Base-by-base conservation (phyloP, 2,329 filamentous ascomycete species). In the Fusarium beomiforme region DNA sequence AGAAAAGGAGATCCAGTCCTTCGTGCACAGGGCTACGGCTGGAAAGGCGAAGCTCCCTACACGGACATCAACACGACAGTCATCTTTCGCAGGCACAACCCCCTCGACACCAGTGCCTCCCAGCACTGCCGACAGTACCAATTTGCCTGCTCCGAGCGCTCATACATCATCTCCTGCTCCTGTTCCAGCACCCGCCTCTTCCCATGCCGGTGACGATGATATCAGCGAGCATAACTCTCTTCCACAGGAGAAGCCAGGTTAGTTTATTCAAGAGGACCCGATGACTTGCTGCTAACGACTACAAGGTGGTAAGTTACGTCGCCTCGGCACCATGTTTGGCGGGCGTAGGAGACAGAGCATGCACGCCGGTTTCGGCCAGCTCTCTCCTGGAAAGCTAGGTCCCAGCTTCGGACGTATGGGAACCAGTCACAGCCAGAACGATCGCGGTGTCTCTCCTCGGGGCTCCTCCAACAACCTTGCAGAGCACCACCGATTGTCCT, bases 1-100 rank as follows among this genome's bases (percentile, higher is more conserved):
- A 0, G 89, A 90, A 21, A 92, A 92, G 77, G 96, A 99, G 83
- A 95, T 99, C 69, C 91, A 91, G 74, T 89, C 87, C 33, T 97
- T 94, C 80, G 83, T 82, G 1, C 79, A 83, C 10, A 83, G 80
- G 60, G 81, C 79, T 5, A 84, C 83, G 0, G 76, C 81, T 8
- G 85, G 85, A n/a, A 83, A 65, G 78, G 74, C 73, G 3, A 77
- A 65, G 55, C 67, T 75, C 17, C 83, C 65, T 42, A 83, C 83
- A 47, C 82, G 84, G 56, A 78, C 78, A 29, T 79, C 83, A 12
- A 82, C 82, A 1, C 78, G 83, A 39, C 83, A 79, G 58, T 84
- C 85, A 0, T 86, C 81, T 19, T 72, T 78, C 26, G 77, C 71
- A 2, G 77, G 75, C 11, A 76, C 77, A 8, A 68, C 74, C 9